A percentile compares a stretch with the other conserved stretches of the same genome.
Evolutionary conservation across 73 alveolate species (phyloP).

Genomic region (Tetrahymena malaccensis): DNA sequence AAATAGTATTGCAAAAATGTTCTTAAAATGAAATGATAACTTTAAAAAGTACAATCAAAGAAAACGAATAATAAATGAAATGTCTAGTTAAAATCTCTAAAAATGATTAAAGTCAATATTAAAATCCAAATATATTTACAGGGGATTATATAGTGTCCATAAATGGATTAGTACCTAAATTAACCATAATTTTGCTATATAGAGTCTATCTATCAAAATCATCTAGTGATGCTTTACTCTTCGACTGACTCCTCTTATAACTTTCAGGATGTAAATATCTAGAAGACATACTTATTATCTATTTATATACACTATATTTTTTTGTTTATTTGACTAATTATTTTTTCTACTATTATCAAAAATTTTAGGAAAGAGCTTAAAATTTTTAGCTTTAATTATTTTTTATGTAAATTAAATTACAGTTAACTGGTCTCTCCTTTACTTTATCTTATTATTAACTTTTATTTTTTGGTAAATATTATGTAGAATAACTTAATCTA

Average conservation of each 20-base stretch:
- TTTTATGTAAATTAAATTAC: not conserved
- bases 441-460: not conserved
- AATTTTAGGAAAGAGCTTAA: not conserved
- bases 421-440: not conserved
- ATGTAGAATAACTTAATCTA: not conserved
- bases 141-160: not conserved
- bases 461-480: not conserved
- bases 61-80: too few relatives aligned
- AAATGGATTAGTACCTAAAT: not conserved
- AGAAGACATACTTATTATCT: not conserved
- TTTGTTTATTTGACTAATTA: not conserved
- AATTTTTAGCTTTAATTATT: not conserved
- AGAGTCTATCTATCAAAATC: not conserved
- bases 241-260: not conserved
- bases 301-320: too few relatives aligned
- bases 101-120: not conserved
- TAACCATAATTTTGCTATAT: not conserved
- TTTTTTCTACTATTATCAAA: not conserved
- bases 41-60: too few relatives aligned
- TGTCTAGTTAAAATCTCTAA: not conserved
- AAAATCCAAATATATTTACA: not conserved
- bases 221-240: not conserved
- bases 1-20: too few relatives aligned
- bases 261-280: not conserved
- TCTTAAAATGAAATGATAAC: too few relatives aligned